phyloP scores from a whole-genome alignment of 805 yeast species.

The Lipomyces lipofer region DNA sequence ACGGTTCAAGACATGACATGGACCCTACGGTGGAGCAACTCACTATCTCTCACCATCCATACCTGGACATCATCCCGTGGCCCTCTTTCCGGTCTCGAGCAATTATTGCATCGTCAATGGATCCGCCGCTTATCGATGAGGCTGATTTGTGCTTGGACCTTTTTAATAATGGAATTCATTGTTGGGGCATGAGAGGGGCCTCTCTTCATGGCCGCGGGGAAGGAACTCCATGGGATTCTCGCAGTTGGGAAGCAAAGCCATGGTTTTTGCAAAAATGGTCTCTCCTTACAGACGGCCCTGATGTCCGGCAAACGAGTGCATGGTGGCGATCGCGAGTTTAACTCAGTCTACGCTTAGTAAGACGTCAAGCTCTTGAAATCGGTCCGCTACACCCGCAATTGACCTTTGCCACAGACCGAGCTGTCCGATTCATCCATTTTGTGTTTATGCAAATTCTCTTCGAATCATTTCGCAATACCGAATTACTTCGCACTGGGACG shows the following conservation, averaged over 20 bases:
- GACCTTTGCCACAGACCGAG: background rate
- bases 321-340: background rate
- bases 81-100: background rate
- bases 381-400: background rate
- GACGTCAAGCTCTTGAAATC: background rate
- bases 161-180: background rate
- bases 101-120: background rate
- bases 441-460: background rate
- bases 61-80: background rate
- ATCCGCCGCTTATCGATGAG: background rate
- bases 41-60: background rate
- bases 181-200: background rate
- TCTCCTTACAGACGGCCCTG: background rate
- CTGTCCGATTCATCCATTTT: background rate
- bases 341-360: background rate
- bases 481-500: background rate
- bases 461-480: background rate
- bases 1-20: background rate
- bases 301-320: background rate
- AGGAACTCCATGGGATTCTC: background rate
- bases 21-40: background rate
- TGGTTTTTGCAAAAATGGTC: background rate
- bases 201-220: background rate
- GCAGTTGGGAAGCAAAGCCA: background rate
- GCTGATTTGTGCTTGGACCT: background rate